Evolutionary conservation across 495 filamentous ascomycete species (phyloP), one percentile per base, ranked within the genome.

Genomic region (Parathielavia hyrcaniae): DNA sequence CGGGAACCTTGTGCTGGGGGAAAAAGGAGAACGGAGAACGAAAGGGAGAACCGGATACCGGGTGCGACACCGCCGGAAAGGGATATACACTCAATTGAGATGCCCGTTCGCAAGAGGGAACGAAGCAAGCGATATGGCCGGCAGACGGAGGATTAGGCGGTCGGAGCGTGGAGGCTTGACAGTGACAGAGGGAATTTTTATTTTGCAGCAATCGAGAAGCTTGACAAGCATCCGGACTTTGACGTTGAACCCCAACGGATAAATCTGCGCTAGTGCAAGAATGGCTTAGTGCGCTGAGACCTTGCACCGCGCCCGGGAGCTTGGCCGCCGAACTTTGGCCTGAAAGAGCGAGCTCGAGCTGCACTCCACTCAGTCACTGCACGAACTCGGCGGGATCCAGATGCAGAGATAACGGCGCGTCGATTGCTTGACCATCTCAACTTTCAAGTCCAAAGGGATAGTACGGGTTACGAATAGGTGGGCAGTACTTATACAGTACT

Each of bases 131-230:
- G 55, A 50, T 8, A 32, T 36, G 35, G 45, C 34, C 45, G 39
- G 59, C 30, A 46, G 51, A 38, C 35, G 26, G 20, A 48, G 35
- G 35, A 55, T 38, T 55, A 53, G 43, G 6, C 55, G 60, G 51
- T 52, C 39, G 54, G 46, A 38, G 50, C 35, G 36, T 16, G 34
- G 39, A 30, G 34, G 46, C 10, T 38, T 17, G 32, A 23, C 20
- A 23, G 43, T 57, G 23, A 58, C 47, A 52, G 66, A 68, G 68
- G 67, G 66, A 69, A 68, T 67, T 71, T 71, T 71, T 71, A 61
- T 53, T 59, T 30, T 56, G 47, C 36, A 50, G 46, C 49, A 57
- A 51, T 59, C 44, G 48, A 58, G 53, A 61, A 65, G 64, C 67
- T 65, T 63, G 55, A 55, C 66, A 40, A 67, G 61, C 61, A 52